Evolutionary conservation across 1,284 basidiomycete species (phyloP).

Genomic region (Tremellales sp.): DNA sequence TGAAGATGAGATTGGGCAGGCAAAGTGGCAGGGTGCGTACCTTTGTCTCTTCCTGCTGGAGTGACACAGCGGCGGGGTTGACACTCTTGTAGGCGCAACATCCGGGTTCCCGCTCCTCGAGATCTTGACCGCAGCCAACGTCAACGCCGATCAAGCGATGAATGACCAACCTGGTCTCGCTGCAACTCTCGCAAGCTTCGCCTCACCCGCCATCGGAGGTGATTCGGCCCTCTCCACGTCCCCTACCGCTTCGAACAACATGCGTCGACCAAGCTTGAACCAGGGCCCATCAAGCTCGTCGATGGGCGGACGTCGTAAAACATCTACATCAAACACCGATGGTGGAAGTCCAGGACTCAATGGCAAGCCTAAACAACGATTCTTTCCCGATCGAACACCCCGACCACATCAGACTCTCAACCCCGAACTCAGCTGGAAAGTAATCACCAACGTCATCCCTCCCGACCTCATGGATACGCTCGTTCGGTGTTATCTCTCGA

Average conservation of each 20-base stretch:
- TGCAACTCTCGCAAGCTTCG: slow-evolving; percentile 10
- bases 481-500: slow-evolving; percentile 61
- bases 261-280: slow-evolving; percentile 8
- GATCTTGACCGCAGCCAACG: slow-evolving; percentile 61
- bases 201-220: slow-evolving; percentile 10
- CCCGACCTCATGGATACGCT: slow-evolving; percentile 82
- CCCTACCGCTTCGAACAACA: slow-evolving; percentile 1
- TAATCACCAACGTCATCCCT: slow-evolving; percentile 75
- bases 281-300: too few relatives aligned
- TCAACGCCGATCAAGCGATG: slow-evolving; percentile 16
- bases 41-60: neutral
- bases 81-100: slow-evolving; percentile 66
- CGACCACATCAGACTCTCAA: slow-evolving; percentile 66
- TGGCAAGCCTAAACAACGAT: slow-evolving; percentile 25
- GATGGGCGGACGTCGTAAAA: neutral
- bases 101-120: slow-evolving; percentile 82
- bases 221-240: slow-evolving; percentile 13
- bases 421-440: slow-evolving; percentile 61
- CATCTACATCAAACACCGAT: neutral
- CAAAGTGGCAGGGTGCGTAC: slow-evolving; percentile 50
- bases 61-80: neutral
- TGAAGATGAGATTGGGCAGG: slow-evolving; percentile 50
- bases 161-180: slow-evolving; percentile 5
- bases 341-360: neutral
- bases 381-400: slow-evolving; percentile 63